Evolutionary conservation across 164 flowering plant genomes (phyloP), one percentile per base, ranked within the genome.

Genomic region (Magnolia changhungtana): DNA sequence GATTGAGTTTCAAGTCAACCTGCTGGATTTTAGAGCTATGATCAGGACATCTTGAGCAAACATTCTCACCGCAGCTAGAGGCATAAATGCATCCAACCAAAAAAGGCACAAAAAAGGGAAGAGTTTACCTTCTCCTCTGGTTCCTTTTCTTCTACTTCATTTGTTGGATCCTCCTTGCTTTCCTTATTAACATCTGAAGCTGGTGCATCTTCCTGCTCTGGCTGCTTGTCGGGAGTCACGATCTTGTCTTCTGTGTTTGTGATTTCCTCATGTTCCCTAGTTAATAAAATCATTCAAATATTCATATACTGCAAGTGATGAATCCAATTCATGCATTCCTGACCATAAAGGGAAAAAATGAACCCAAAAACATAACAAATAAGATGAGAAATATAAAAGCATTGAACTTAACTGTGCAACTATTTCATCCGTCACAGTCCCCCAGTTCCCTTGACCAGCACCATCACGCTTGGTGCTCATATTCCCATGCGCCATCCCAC

Each of bases 361-460:
- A 65, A 23, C 13, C 23, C 67, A 8, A 65, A 27, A 23, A 65
- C 27, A 37, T 65, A 1, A 76, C 63, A 29, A 11, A 20, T 20
- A 1, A 64, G 49, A 52, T 3, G 19, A 75, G 45, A 37, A 37
- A 37, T 37, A 37, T 37, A 31, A 45, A 11, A 79, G 23, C 27
- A 58, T 20, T 9, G 52, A 37, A 72, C 78, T 70, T 67, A 76
- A 81, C 80, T 78, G 75, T 50, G 51, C 63, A 37, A 63, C 59
- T 27, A 69, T 19, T 55, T 90, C 93, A 83, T 90, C 92, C 37
- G 81, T 68, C 27, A 45, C 74, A 64, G 85, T 77, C 72, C 92
- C 93, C 93, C 90, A 88, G 67, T 92, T 89, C 27, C 89, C 92
- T 55, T 89, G 89, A 20, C 92, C 92, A 80, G 89, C 67, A 9